Evolutionary conservation across 1,284 basidiomycete genomes (phyloP).

Genomic region (Microbotryomycetes sp.): DNA sequence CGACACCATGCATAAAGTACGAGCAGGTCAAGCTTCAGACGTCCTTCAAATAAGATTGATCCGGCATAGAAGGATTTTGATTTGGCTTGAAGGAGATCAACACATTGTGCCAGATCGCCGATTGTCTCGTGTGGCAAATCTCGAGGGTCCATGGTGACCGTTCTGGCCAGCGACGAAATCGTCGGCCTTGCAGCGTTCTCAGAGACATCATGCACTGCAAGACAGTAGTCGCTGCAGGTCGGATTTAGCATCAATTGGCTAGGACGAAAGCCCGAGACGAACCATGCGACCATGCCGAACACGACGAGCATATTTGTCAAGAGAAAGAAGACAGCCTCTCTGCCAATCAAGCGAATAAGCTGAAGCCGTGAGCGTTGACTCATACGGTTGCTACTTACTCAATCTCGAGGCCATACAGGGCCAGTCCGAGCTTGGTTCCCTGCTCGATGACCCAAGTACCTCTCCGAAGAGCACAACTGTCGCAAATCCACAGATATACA

Average conservation of each 20-base stretch:
- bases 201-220: constrained; percentile 17
- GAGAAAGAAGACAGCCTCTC: constrained; percentile 38
- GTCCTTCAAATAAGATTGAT: constrained; percentile 31
- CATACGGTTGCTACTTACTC: constrained; percentile 22
- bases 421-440: constrained; percentile 33
- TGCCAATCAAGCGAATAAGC: constrained; percentile 1
- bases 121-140: constrained; percentile 11
- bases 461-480: constrained; percentile 33
- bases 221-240: constrained; percentile 25
- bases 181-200: constrained; percentile 3
- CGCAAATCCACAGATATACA: constrained; percentile 36
- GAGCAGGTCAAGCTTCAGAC: constrained; percentile 26
- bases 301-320: constrained; percentile 37
- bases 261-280: not conserved
- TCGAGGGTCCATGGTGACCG: not conserved
- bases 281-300: constrained; percentile 33
- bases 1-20: constrained; percentile 35
- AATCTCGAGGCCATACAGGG: constrained; percentile 32
- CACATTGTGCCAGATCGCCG: constrained; percentile 21
- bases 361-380: not conserved
- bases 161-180: constrained; percentile 11
- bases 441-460: constrained; percentile 37
- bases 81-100: constrained; percentile 24
- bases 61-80: constrained; percentile 34
- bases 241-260: too few relatives aligned